Evolutionary conservation across 2,329 filamentous ascomycete species (phyloP), one percentile per base, ranked within the genome.

Genomic region (Cryphonectria japonica): DNA sequence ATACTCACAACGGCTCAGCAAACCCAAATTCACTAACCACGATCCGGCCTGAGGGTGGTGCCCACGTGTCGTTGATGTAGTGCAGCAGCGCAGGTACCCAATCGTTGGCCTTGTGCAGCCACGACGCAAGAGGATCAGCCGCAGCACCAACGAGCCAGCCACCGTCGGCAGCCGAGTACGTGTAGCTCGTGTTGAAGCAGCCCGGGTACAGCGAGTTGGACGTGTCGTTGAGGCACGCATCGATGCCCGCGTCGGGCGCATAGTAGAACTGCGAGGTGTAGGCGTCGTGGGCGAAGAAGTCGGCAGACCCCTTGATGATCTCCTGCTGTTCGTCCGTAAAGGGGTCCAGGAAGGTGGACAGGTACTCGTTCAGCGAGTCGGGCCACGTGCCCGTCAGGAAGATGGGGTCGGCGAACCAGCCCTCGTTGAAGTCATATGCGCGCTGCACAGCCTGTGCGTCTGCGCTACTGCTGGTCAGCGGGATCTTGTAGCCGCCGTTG

Each of bases 381-480:
- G 70, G 62, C 70, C 70, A 69, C 16, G 61, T 71, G 5, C 70
- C 69, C 16, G 69, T 71, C 16, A 71, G 60, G 52, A 71, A 71
- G 14, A 71, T 65, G 1, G 69, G 69, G 22, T 71, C 69, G 29
- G 69, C 66, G 14, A 71, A 71, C 69, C 69, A 71, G 52, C 69
- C 69, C 37, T 71, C 69, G 61, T 71, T 71, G 61, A 65, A 71
- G 61, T 71, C 69, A 34, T 71, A 71, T 4, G 69, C 69, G 19
- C 69, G 66, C 61, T 71, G 69, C 69, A 68, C 66, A 11, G 69
- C 69, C 43, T 43, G n/a, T 8, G 69, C 61, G 41, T 71, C 69
- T 22, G 57, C 66, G 37, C 50, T 29, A 13, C 66, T 66, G 52
- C 61, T 68, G 60, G 69, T 71, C 22, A 68, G 41, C 9, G 69